Base-by-base conservation (phyloP, 2,329 filamentous ascomycete species). In the Calonectria pseudoreteaudii region DNA sequence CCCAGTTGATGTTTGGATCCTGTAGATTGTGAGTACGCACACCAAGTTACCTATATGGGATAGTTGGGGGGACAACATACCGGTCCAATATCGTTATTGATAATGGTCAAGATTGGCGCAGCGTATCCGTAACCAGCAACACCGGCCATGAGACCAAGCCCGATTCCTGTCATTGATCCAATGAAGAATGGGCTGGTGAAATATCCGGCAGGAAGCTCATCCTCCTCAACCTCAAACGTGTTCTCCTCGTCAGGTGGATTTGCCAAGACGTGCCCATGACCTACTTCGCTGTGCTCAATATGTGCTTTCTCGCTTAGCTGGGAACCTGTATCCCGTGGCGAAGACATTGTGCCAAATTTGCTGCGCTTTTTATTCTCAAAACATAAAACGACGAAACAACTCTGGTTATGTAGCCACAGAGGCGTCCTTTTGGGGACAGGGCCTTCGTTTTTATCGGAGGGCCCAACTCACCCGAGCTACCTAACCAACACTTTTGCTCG, bases 1-100 rank as follows among this genome's bases (percentile, higher is more conserved):
- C 79, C 81, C 81, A 82, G 72, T 79, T 78, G 26, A 82, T 78
- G 70, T 81, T 82, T 16, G 73, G 64, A 41, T 76, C 75, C 75
- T 81, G 28, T 1, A 23, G 2, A 36, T 18, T n/a, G 34, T 71
- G 36, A 66, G 49, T 30, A 36, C 28, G 18, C 18, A 16, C 9
- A 62, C 26, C 7, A 23, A 18, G 9, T 41, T 13, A 47, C 10
- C 5, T 41, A 50, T 5, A 30, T 47, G 47, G 52, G 2, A 8
- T n/a, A 8, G 30, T 14, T 20, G 60, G 11, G 34, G 31, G 30
- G n/a, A n/a, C n/a, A n/a, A 50, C 72, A 26, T 72, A 77, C 76
- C 4, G 76, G 73, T 0, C 76, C 77, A 47, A 79, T 77, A 23
- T 79, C 76, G 23, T 72, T 76, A 53, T 76, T 79, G 56, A 79